Evolutionary conservation across 2,329 filamentous ascomycete genomes (phyloP), one percentile per base, ranked within the genome.

Genomic region (Fusarium verrucosum): DNA sequence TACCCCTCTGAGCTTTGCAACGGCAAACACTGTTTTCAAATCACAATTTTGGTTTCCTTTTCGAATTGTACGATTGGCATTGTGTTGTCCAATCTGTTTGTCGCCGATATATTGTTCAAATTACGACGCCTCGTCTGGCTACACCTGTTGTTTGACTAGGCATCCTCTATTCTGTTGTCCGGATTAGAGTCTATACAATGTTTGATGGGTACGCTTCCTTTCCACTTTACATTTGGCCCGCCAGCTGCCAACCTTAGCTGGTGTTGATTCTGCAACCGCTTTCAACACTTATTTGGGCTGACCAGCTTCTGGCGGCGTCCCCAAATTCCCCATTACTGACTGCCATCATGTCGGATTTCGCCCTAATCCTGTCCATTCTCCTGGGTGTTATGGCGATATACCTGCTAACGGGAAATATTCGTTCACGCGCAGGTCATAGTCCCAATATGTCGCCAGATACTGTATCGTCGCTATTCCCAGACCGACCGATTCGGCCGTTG

Each of bases 401-500:
- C 58, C 60, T 70, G 71, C 75, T 76, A 70, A 76, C 71, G 49
- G 63, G 50, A 56, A 45, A 58, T 53, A 38, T 44, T 60, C 52
- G 45, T 51, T 60, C 40, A 32, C 28, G 45, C 52, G 55, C 74
- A 85, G 82, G 78, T 75, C 73, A 76, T 76, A 77, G 77, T 71
- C 76, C 77, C 72, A 84, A 76, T 56, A 89, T 89, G 85, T 87
- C 86, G 73, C 82, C 88, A 67, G 92, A 97, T 82, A 90, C 90
- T 58, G 84, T 88, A 65, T 95, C 92, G 59, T 87, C 91, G 58
- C 83, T 92, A 72, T 96, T 92, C 75, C 92, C 92, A 68, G 92
- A 96, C 75, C 89, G 95, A 77, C 91, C 94, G 61, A 99, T 99
- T 75, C 90, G 93, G 74, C 95, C 95, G 54, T 82, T 99, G 60